Conservation (phyloP, 108 stramenopile species). For the Hondaea fermentalgiana region DNA sequence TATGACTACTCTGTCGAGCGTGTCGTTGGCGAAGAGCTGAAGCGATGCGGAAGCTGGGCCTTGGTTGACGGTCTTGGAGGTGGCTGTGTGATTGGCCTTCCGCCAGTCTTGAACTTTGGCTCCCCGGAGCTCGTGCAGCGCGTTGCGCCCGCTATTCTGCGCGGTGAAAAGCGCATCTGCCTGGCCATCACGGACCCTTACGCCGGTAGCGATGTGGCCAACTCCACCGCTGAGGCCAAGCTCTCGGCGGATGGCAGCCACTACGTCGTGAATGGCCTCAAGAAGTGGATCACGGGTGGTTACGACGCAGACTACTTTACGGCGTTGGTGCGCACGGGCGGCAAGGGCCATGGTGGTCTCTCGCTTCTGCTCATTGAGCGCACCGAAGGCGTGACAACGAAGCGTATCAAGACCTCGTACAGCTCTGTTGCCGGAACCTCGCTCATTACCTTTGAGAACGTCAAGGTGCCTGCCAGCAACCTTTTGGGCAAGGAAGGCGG, state of each 20-base stretch:
- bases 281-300: conserved; percentile 17
- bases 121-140: not conserved
- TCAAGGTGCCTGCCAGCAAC: conserved; percentile 20
- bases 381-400: not conserved
- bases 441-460: not conserved
- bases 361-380: not conserved
- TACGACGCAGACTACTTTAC: not conserved
- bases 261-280: not conserved
- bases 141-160: not conserved
- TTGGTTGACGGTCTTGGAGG: not conserved
- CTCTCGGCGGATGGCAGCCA: not conserved
- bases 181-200: conserved; percentile 15
- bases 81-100: not conserved
- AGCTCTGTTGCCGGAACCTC: not conserved
- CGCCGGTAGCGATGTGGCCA: not conserved
- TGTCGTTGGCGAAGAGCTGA: not conserved
- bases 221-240: not conserved
- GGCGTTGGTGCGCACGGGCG: not conserved
- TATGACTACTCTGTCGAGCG: too few relatives aligned
- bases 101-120: not conserved
- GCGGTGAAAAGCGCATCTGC: conserved; percentile 8
- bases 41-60: not conserved
- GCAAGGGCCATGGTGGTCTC: not conserved
- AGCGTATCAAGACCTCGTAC: conserved; percentile 12
- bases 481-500: conserved; percentile 26